Conservation (phyloP, 225 moss, liverwort and hornwort genomes). For the Pseudoscleropodium purum region DNA sequence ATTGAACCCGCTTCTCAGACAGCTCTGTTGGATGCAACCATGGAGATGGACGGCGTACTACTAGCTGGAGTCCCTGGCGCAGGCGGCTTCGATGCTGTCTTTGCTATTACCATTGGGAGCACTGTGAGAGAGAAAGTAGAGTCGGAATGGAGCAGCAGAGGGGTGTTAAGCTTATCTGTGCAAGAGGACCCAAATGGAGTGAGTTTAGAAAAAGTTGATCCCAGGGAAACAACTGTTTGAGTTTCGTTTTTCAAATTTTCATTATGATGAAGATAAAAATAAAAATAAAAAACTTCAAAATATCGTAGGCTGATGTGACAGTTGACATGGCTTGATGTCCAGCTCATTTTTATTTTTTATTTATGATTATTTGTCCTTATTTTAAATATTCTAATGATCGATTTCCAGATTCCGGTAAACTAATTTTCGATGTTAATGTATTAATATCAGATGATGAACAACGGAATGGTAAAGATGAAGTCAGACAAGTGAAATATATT, state of each 20-base stretch:
- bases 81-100: conserved; percentile 92
- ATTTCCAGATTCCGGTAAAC: neutral
- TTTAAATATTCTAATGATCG: neutral
- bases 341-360: neutral
- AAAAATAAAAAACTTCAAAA: neutral
- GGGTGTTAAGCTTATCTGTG: conserved; percentile 69
- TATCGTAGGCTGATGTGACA: neutral
- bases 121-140: conserved; percentile 43
- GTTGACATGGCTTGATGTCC: neutral
- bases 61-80: conserved; percentile 95
- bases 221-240: conserved; percentile 11
- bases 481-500: too few relatives aligned
- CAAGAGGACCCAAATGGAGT: conserved; percentile 85
- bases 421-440: neutral
- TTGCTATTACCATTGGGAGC: conserved; percentile 76
- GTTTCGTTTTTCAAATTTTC: neutral
- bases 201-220: conserved; percentile 55
- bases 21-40: conserved; percentile 66
- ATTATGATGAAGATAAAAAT: neutral
- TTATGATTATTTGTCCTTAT: neutral
- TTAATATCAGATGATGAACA: neutral
- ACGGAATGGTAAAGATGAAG: neutral
- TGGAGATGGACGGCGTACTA: conserved; percentile 69
- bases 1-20: conserved; percentile 85
- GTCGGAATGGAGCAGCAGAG: conserved; percentile 57